phyloP scores from a whole-genome alignment of 225 moss, liverwort and hornwort species.

The Rhytidiadelphus loreus region DNA sequence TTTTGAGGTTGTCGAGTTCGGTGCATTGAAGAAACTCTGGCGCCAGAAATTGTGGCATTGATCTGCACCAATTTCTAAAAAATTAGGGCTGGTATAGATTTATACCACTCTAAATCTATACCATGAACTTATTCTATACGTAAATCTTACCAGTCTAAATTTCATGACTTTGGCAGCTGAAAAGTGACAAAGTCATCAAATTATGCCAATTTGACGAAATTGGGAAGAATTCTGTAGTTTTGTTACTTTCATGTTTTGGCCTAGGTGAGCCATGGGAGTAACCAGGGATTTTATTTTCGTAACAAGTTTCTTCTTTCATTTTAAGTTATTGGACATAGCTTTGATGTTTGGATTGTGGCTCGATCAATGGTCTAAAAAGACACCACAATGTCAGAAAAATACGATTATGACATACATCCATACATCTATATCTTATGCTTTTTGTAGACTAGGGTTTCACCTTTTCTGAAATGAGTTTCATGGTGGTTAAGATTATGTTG shows the following conservation, averaged over 20 bases:
- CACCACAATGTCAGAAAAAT: not conserved
- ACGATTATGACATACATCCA: not conserved
- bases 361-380: too few species aligned
- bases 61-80: not conserved
- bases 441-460: not conserved
- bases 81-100: too few species aligned
- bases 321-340: not conserved
- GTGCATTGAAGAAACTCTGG: not conserved
- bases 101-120: not conserved
- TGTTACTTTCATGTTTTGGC: not conserved
- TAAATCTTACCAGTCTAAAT: not conserved
- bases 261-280: not conserved
- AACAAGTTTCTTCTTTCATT: not conserved
- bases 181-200: not conserved
- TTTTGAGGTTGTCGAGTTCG: not conserved
- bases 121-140: not conserved
- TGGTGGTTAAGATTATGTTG: not conserved
- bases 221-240: not conserved
- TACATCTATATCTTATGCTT: not conserved
- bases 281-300: not conserved
- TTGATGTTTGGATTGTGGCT: not conserved
- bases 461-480: not conserved
- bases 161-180: not conserved
- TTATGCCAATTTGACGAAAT: not conserved
- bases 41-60: too few species aligned